Evolutionary conservation across 768 basidiomycete genomes (phyloP), one percentile per base, ranked within the genome.

Genomic region (Russula sp.): DNA sequence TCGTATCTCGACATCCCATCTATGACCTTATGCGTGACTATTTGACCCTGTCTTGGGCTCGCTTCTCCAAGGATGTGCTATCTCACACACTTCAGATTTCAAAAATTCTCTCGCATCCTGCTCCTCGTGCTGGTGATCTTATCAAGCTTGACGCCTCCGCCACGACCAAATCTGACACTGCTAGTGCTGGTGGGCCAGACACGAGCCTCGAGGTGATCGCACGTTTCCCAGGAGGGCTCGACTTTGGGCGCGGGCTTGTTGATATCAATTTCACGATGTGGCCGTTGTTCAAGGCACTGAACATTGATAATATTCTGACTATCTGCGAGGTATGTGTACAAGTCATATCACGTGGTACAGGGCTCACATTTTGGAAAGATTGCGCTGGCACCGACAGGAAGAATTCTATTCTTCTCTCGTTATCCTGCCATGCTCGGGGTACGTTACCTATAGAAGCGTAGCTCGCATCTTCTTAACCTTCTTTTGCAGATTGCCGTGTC

Each of bases 261-360:
- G 92, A 95, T 68, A 91, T 94, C 71, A 95, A 96, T 74, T 94
- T 95, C 71, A 94, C 93, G 44, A 91, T 97, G 84, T 98, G 94
- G 93, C 95, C 95, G 1, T 72, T 98, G 55, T 97, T 98, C 80
- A 89, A 94, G 72, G 89, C 88, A 63, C 75, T 98, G 63, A 94
- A 93, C 69, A 84, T 96, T 59, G 95, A 97, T 72, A 94, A 96
- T 68, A 89, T 98, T 65, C 76, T 98, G 64, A 94, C 91, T 7
- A 87, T 92, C 61, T 93, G 92, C 71, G 95, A 98, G 81, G 90
- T 89, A 68, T 4, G 73, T 63, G 16, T 49, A 68, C 50, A 10
- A 18, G 20, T 47, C 18, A n/a, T 10, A 42, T 27, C 32, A 11
- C 20, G 27, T 42, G 11, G 6, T 31, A 42, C 40, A 3, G 20